phyloP scores from a whole-genome alignment of 768 basidiomycete species.

The Mycena galericulata region DNA sequence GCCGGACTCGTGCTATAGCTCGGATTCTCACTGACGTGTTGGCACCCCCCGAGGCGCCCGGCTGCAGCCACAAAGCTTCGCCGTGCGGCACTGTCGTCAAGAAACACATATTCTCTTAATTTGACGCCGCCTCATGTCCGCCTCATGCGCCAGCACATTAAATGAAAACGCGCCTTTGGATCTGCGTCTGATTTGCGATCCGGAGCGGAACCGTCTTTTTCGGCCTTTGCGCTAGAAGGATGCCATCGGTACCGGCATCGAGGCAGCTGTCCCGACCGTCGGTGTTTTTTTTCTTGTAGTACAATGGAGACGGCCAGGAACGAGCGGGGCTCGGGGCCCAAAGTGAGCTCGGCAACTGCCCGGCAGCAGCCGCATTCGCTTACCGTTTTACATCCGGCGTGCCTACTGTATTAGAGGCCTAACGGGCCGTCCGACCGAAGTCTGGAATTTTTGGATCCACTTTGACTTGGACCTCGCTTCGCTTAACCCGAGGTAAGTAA shows the following conservation, averaged over 20 bases:
- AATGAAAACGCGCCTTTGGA: neutral
- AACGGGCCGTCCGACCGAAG: no score
- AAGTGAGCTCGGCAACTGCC: no score
- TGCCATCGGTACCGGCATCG: neutral
- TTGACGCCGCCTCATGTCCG: constrained; percentile 19
- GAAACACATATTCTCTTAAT: constrained; percentile 31
- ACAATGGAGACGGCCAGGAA: no score
- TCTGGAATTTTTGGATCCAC: no score
- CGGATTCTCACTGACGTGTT: constrained; percentile 2
- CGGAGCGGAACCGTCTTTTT: constrained; percentile 25
- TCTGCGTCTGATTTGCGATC: neutral
- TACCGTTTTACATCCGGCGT: no score
- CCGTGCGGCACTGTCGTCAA: constrained; percentile 18
- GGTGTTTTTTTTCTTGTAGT: neutral
- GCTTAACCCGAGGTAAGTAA: no score
- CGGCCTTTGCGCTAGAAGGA: neutral
- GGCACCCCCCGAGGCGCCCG: constrained; percentile 25
- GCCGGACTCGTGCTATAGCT: neutral
- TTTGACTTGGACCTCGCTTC: no score
- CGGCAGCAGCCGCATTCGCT: no score
- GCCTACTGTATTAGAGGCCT: no score
- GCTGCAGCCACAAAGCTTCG: neutral
- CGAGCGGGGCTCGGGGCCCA: no score
- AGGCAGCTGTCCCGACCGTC: neutral
- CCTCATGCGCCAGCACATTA: constrained; percentile 23